Conservation (phyloP, 345 rosid species). For the Acer negundo region DNA sequence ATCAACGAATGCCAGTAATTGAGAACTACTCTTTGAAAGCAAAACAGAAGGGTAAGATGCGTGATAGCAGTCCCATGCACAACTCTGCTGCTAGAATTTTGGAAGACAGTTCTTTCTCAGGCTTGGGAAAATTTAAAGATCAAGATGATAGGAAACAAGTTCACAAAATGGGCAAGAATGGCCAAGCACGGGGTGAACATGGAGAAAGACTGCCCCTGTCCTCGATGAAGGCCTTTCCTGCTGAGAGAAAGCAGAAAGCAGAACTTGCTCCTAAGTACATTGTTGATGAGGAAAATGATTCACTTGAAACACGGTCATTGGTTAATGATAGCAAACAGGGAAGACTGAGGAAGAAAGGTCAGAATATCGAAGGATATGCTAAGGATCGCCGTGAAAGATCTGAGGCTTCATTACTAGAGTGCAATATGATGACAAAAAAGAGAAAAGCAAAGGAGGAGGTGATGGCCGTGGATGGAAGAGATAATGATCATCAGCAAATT, state of each 20-base stretch:
- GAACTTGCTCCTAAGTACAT: constrained; percentile 33
- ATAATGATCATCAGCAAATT: constrained; percentile 47
- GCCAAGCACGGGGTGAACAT: constrained; percentile 52
- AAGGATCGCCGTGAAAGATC: constrained; percentile 52
- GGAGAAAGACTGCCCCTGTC: constrained; percentile 44
- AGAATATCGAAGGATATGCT: constrained; percentile 38
- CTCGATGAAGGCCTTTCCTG: constrained; percentile 42
- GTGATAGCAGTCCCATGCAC: constrained; percentile 49
- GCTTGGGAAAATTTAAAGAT: constrained; percentile 37
- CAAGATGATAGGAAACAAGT: constrained; percentile 44
- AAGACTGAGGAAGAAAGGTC: constrained; percentile 57
- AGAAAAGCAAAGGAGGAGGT: constrained; percentile 63
- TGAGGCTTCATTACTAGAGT: constrained; percentile 52
- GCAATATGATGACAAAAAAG: constrained; percentile 61
- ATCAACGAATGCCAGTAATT: constrained; percentile 34
- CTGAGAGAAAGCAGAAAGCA: constrained; percentile 57
- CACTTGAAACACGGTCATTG: constrained; percentile 34
- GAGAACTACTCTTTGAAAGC: constrained; percentile 51
- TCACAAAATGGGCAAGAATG: constrained; percentile 47
- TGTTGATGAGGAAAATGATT: constrained; percentile 60
- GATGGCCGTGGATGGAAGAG: constrained; percentile 42
- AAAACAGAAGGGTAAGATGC: constrained; percentile 79
- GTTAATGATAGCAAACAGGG: constrained; percentile 41
- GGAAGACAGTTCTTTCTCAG: constrained; percentile 38
- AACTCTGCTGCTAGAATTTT: constrained; percentile 42